Evolutionary conservation across 805 yeast species (phyloP).

Genomic region (Ascoidea tarda): DNA sequence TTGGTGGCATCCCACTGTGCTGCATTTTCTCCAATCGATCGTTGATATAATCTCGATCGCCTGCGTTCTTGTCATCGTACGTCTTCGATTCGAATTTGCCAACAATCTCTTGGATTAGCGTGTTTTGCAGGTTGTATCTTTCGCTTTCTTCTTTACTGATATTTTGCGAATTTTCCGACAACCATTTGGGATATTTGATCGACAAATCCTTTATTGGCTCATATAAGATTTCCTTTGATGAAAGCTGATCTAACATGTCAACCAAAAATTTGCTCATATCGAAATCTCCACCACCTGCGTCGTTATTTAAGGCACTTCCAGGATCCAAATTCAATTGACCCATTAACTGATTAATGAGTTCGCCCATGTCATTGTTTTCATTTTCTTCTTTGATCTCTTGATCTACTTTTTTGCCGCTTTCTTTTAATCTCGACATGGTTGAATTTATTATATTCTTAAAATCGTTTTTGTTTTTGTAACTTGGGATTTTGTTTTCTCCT

Average conservation of each 20-base stretch:
- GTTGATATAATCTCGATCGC: conserved; percentile 36
- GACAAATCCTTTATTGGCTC: conserved; percentile 80
- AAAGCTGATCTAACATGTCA: conserved; percentile 68
- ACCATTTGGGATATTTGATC: conserved; percentile 58
- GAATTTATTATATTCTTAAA: conserved; percentile 68
- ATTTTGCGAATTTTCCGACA: conserved; percentile 34
- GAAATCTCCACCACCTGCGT: conserved; percentile 27
- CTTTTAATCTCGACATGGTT: conserved; percentile 69
- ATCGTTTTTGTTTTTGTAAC: conserved; percentile 15
- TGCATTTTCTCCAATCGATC: conserved; percentile 53
- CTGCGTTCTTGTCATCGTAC: conserved; percentile 35
- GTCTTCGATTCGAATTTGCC: conserved; percentile 48
- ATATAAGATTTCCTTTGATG: conserved; percentile 74
- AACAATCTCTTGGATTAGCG: conserved; percentile 45
- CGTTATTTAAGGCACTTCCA: conserved; percentile 15
- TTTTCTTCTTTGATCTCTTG: conserved; percentile 35
- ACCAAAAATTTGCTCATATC: conserved; percentile 51
- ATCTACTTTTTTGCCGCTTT: conserved; percentile 61
- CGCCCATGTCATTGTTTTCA: conserved; percentile 31
- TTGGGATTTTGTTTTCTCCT: conserved; percentile 3
- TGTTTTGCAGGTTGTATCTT: conserved; percentile 48
- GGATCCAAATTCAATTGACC: conserved; percentile 20
- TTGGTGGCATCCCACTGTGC: conserved; percentile 69
- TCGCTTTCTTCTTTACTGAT: conserved; percentile 31
- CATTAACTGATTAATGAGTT: conserved; percentile 48